A percentile compares a stretch with the other conserved stretches of the same genome.
phyloP scores from a whole-genome alignment of 805 yeast genomes.

The Maudiozyma serrabonitensis region DNA sequence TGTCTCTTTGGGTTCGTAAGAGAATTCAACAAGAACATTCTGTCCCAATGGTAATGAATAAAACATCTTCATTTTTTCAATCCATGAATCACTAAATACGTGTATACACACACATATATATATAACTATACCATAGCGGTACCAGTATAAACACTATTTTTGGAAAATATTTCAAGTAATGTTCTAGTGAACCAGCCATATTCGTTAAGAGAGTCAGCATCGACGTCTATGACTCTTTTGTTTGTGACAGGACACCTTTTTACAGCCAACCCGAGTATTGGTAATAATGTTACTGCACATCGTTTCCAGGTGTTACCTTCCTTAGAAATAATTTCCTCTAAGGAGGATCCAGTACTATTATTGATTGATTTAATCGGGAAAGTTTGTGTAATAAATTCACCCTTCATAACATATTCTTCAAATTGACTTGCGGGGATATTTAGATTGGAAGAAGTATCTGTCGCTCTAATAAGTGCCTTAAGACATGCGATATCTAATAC shows the following conservation, averaged over 20 bases:
- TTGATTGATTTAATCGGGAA: constrained; percentile 10
- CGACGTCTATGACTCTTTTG: constrained; percentile 23
- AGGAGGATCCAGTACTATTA: not conserved
- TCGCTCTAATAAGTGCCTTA: constrained; percentile 12
- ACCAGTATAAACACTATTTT: constrained; percentile 24
- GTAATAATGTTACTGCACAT: constrained; percentile 32
- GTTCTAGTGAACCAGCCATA: constrained; percentile 30
- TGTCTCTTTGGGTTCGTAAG: constrained; percentile 68
- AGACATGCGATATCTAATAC: constrained; percentile 22
- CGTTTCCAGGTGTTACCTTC: constrained; percentile 30
- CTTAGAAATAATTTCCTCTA: constrained; percentile 16
- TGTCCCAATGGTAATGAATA: constrained; percentile 11
- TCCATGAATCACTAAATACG: not conserved
- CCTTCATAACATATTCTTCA: constrained; percentile 9
- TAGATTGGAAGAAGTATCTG: constrained; percentile 1
- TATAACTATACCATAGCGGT: constrained; percentile 5
- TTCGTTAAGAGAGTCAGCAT: constrained; percentile 18
- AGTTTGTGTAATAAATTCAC: constrained; percentile 23
- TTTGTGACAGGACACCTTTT: constrained; percentile 31
- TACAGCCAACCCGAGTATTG: constrained; percentile 28
- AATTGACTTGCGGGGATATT: not conserved
- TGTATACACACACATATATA: not conserved
- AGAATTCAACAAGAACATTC: constrained; percentile 23
- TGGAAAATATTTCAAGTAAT: constrained; percentile 16
- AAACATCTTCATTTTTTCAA: constrained; percentile 19